Base-by-base conservation (phyloP, 306 rosid genomes). In the Quercus bicolor region DNA sequence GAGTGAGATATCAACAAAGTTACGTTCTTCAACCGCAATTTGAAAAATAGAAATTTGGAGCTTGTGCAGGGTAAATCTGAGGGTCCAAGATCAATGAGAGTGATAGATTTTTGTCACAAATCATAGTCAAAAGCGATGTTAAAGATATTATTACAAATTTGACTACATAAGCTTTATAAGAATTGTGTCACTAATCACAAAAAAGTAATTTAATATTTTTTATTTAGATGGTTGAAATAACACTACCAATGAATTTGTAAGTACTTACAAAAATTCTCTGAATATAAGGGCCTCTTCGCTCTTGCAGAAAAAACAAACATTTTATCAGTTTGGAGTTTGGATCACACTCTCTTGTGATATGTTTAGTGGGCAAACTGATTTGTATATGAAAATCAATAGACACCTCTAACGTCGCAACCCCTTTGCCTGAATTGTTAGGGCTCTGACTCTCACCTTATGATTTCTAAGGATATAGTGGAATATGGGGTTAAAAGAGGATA, bases 381-480 rank as follows among this genome's bases (percentile, higher is more conserved):
- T n/a, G 60, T 60, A 24, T 2, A 64, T 29, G 45, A 64, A 45
- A 72, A 40, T 79, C 75, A 53, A 34, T 11, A 73, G 24, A 65
- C 62, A 72, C 73, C 83, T 69, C 68, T 33, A 75, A 83, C 72
- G 83, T 86, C 85, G 20, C 85, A 72, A 57, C 80, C 77, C 75
- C 48, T 26, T 34, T 80, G 85, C 87, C 87, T 77, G 29, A 29
- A 37, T 52, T 75, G 33, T 60, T n/a, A 80, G 81, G 89, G 79
- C 18, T 56, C 52, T 66, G 31, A 72, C 78, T 23, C 9, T 48
- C 53, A 48, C 53, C 53, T 12, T 48, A 48, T 48, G 53, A 48
- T 48, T 48, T 48, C 53, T 13, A 48, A 12, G 53, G 53, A 13
- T 48, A 48, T 48, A 48, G 53, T 48, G 53, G 62, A 56, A 21